A percentile compares a stretch with the other conserved stretches of the same genome.
Conservation (phyloP, 1,139 yeast species). For the Suhomyces panamericanus region DNA sequence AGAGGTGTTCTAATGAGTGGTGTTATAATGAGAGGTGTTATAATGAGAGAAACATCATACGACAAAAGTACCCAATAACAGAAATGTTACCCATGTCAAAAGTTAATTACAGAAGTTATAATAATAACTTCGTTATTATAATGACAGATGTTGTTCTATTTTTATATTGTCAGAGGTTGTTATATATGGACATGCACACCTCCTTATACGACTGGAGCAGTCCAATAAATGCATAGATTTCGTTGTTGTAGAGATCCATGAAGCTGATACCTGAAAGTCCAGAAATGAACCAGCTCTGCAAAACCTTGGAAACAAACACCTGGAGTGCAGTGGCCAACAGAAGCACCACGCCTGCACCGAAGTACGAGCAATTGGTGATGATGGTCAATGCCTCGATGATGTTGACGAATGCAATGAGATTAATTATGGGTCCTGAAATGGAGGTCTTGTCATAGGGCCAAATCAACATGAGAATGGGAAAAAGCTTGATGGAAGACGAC, state of each 20-base stretch:
- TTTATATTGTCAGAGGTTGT: background rate
- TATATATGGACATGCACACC: background rate
- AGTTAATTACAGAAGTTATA: too few relatives aligned
- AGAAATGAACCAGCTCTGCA: conserved; percentile 12
- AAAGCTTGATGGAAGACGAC: conserved; percentile 75
- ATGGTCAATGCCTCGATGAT: conserved; percentile 66
- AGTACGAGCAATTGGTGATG: conserved; percentile 47
- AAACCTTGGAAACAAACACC: conserved; percentile 8
- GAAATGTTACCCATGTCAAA: too few relatives aligned
- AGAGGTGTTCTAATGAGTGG: too few relatives aligned
- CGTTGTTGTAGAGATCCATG: conserved; percentile 9
- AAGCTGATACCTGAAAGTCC: conserved; percentile 10
- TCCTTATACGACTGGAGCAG: conserved; percentile 5
- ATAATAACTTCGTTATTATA: too few relatives aligned
- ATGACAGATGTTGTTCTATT: too few relatives aligned
- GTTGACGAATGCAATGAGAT: conserved; percentile 57
- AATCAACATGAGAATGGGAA: conserved; percentile 91
- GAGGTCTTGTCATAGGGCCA: conserved; percentile 89
- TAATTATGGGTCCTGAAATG: conserved; percentile 60
- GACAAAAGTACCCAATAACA: too few relatives aligned
- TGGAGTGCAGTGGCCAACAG: conserved; percentile 11
- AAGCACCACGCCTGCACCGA: conserved; percentile 28
- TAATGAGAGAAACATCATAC: too few relatives aligned
- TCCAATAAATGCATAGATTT: conserved; percentile 4
- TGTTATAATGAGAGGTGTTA: too few relatives aligned